phyloP scores from a whole-genome alignment of 2,329 filamentous ascomycete genomes.

The Raffaelea ambrosiae region DNA sequence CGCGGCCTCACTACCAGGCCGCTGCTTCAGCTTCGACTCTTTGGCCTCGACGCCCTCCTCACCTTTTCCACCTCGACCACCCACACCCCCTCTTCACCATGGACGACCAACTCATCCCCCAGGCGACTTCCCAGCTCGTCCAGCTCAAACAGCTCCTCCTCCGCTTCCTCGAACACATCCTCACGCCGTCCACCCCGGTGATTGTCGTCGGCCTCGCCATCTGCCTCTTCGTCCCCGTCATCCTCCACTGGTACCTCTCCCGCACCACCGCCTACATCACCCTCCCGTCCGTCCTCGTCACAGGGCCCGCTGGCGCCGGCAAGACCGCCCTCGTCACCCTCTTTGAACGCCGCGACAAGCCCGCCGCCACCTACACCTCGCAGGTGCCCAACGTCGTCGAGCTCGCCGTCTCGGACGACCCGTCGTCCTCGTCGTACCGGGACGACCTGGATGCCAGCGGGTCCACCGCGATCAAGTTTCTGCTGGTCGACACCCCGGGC shows the following conservation, averaged over 20 bases:
- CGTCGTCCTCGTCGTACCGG: constrained; percentile 33
- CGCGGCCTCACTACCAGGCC: no score
- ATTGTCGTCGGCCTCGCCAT: constrained; percentile 63
- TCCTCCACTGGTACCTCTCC: constrained; percentile 71
- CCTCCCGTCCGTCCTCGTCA: constrained; percentile 68
- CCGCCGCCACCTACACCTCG: constrained; percentile 44
- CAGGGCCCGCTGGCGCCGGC: constrained; percentile 74
- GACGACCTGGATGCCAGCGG: constrained; percentile 46
- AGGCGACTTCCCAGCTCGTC: no score
- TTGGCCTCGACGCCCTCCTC: no score
- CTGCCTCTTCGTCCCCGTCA: constrained; percentile 62
- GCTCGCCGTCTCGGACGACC: constrained; percentile 43
- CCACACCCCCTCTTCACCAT: no score
- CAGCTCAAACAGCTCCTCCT: constrained; percentile 13
- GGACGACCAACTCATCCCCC: no score
- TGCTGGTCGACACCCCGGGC: constrained; percentile 82
- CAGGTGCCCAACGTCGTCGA: constrained; percentile 43
- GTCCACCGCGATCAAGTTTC: constrained; percentile 57
- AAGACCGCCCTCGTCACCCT: constrained; percentile 86
- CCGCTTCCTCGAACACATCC: constrained; percentile 38
- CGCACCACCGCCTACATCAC: constrained; percentile 55
- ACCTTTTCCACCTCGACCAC: no score
- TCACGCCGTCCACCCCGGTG: constrained; percentile 51
- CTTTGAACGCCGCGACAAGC: constrained; percentile 45
- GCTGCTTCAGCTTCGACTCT: no score